phyloP scores from a whole-genome alignment of 345 rosid genomes.

The Atalantia buxifolia region DNA sequence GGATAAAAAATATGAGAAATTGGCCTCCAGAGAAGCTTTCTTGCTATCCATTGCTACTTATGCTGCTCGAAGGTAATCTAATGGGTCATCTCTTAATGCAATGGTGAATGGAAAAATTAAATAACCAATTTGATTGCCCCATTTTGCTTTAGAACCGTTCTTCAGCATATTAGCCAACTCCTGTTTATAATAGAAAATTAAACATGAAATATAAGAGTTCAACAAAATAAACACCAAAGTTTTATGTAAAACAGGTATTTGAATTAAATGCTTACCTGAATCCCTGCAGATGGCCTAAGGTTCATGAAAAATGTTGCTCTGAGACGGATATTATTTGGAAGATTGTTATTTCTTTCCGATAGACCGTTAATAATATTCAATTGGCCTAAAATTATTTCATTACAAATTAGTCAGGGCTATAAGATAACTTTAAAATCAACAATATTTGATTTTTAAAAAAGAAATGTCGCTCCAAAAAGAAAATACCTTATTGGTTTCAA shows the following conservation, averaged over 20 bases:
- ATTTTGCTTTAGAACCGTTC: constrained; percentile 13
- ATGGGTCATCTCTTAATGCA: constrained; percentile 29
- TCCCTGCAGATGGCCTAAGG: constrained; percentile 34
- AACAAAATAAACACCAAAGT: too few species aligned
- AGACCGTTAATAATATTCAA: background rate
- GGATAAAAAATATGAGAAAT: constrained; percentile 7
- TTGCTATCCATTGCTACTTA: constrained; percentile 33
- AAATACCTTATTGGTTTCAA: too few species aligned
- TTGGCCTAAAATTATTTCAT: constrained; percentile 3
- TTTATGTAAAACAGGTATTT: too few species aligned
- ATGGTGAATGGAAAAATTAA: constrained; percentile 30
- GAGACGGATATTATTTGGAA: constrained; percentile 22
- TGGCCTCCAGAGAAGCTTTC: constrained; percentile 27
- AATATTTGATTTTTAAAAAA: background rate
- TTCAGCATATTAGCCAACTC: constrained; percentile 29
- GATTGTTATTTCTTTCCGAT: constrained; percentile 1
- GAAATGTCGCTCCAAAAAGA: too few species aligned
- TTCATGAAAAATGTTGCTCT: constrained; percentile 35
- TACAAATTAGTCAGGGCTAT: too few species aligned
- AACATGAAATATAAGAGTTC: too few species aligned
- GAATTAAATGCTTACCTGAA: constrained; percentile 21
- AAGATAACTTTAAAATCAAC: background rate
- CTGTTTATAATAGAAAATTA: constrained; percentile 12
- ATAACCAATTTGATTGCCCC: constrained; percentile 44
- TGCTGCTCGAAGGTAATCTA: constrained; percentile 27